Conservation (phyloP, 495 filamentous ascomycete species). For the Tricharina praecox region DNA sequence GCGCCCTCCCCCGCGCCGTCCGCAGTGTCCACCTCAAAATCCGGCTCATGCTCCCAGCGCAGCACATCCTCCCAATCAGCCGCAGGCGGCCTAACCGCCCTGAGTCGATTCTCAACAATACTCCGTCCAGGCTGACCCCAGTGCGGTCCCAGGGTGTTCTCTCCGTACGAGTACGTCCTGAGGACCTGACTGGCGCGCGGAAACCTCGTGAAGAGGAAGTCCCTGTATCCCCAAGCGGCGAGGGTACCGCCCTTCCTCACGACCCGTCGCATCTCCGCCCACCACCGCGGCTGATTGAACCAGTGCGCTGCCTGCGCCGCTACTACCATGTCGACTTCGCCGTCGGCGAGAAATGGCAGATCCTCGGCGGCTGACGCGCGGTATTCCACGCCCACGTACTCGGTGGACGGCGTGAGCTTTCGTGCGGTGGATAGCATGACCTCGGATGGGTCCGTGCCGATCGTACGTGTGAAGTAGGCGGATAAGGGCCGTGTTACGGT, state of each 20-base stretch:
- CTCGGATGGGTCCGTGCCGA: constrained; percentile 42
- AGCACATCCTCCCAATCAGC: constrained; percentile 35
- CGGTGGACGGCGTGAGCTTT: constrained; percentile 27
- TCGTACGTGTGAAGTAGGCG: constrained; percentile 32
- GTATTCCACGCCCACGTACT: constrained; percentile 34
- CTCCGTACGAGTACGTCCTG: constrained; percentile 33
- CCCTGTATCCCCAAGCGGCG: constrained; percentile 48
- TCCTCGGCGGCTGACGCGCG: constrained; percentile 35
- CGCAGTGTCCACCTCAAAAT: constrained; percentile 11
- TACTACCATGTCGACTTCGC: constrained; percentile 38
- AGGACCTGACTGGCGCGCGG: constrained; percentile 35
- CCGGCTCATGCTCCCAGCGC: constrained; percentile 42
- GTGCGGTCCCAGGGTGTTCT: constrained; percentile 38
- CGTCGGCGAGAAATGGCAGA: constrained; percentile 33
- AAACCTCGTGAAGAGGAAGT: constrained; percentile 37
- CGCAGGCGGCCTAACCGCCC: constrained; percentile 34
- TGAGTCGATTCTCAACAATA: constrained; percentile 34
- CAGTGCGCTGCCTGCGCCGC: constrained; percentile 49
- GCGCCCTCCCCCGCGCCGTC: neutral
- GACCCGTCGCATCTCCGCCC: constrained; percentile 38
- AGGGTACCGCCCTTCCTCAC: constrained; percentile 39
- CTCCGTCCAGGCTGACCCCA: constrained; percentile 45
- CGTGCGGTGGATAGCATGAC: constrained; percentile 42
- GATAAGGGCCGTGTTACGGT: constrained; percentile 38
- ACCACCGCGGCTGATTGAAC: constrained; percentile 40